These are phyloP conservation scores for Naganishia liquefaciens DNA, from an alignment of 1,284 basidiomycete genomes.

Conservation along the genomic window DNA sequence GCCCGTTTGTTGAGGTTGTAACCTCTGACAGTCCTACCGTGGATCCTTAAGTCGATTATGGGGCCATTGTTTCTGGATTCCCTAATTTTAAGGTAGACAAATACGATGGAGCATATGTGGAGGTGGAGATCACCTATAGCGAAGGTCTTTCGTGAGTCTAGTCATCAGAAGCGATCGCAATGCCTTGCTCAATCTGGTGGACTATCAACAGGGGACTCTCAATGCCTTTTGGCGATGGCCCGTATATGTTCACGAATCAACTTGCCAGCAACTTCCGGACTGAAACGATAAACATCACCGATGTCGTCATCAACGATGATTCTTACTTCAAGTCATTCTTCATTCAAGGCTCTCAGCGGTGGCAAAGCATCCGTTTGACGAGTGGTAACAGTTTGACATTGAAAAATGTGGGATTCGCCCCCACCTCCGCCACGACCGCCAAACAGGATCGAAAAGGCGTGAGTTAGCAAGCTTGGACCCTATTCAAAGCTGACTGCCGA, in stretches of 20 bases:
- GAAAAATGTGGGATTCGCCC: neutral
- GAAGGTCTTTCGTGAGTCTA: constrained; percentile 15
- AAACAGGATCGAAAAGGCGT: constrained; percentile 1
- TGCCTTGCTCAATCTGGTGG: neutral
- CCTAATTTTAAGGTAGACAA: neutral
- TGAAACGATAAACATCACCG: constrained; percentile 8
- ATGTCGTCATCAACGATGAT: constrained; percentile 2
- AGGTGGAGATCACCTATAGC: constrained; percentile 8
- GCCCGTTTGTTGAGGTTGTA: too few species aligned
- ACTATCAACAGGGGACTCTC: neutral
- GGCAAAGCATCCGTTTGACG: constrained; percentile 7
- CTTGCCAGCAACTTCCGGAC: constrained; percentile 14
- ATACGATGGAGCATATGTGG: constrained; percentile 2
- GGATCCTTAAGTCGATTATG: constrained; percentile 18
- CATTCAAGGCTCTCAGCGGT: constrained; percentile 20
- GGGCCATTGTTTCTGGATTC: constrained; percentile 9
- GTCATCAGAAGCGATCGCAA: neutral
- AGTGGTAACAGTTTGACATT: neutral
- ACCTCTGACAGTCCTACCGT: too few species aligned
- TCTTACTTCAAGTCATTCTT: constrained; percentile 9
- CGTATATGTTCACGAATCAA: constrained; percentile 17
- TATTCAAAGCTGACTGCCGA: neutral
- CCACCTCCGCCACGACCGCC: constrained; percentile 8
- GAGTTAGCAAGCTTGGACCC: neutral
- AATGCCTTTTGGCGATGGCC: constrained; percentile 10